These are phyloP conservation scores for Exutisphaerella laricina DNA, from an alignment of 2,329 filamentous ascomycete species.

Conservation along the genomic window DNA sequence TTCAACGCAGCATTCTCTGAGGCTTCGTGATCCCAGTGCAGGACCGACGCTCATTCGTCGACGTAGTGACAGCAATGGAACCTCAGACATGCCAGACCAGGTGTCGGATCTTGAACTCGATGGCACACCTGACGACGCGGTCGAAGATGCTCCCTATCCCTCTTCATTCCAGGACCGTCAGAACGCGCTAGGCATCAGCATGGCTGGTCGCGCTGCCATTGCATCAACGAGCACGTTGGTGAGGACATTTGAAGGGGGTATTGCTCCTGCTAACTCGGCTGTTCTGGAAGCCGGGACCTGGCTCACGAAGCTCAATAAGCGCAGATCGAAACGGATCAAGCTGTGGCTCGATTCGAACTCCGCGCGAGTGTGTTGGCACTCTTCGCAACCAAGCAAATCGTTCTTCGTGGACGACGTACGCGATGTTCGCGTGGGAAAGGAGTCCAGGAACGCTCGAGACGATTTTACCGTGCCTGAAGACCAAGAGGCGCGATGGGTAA, in stretches of 20 bases:
- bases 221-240: conserved; percentile 25
- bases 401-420: conserved; percentile 95
- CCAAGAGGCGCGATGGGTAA: conserved; percentile 73
- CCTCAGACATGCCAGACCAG: conserved; percentile 44
- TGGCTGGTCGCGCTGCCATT: conserved; percentile 26
- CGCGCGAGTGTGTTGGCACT: conserved; percentile 85
- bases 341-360: conserved; percentile 76
- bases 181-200: conserved; percentile 40
- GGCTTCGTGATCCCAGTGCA: conserved; percentile 76
- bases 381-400: conserved; percentile 68
- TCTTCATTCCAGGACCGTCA: conserved; percentile 26
- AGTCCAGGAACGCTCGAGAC: conserved; percentile 83
- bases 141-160: conserved; percentile 26
- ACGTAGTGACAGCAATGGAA: conserved; percentile 82
- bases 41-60: conserved; percentile 83
- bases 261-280: conserved; percentile 69
- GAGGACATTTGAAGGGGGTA: conserved; percentile 38
- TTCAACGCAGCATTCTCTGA: conserved; percentile 66
- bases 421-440: conserved; percentile 75
- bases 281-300: conserved; percentile 71
- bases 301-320: conserved; percentile 80
- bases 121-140: conserved; percentile 47
- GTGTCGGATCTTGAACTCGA: conserved; percentile 50
- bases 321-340: conserved; percentile 64
- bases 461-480: conserved; percentile 67